phyloP scores from a whole-genome alignment of 2,329 filamentous ascomycete species.

The Ophiostoma himal-ulmi region DNA sequence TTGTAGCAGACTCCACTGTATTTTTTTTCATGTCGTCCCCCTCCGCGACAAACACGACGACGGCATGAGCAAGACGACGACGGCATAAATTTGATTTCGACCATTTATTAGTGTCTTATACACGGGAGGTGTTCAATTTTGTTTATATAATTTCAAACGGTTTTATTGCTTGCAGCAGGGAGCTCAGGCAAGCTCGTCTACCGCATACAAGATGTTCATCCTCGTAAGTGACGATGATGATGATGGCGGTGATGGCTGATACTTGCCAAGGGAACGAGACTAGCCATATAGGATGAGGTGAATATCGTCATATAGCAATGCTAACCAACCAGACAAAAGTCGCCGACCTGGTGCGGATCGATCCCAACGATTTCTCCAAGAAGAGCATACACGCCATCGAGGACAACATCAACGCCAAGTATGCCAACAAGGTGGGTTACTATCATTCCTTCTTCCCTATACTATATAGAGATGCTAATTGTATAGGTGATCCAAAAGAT shows the following conservation, averaged over 20 bases:
- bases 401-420: constrained; percentile 95
- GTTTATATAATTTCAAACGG: not conserved
- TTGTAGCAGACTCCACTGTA: constrained; percentile 12
- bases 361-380: constrained; percentile 81
- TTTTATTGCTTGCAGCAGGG: not conserved
- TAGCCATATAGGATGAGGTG: not conserved
- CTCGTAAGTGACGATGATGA: constrained; percentile 35
- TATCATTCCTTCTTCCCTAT: not conserved
- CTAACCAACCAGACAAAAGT: constrained; percentile 66
- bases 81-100: not conserved
- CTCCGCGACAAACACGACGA: constrained; percentile 15
- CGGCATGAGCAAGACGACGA: not conserved
- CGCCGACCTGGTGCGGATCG: constrained; percentile 88
- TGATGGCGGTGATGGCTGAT: not conserved
- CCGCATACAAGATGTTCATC: constrained; percentile 43
- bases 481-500: constrained; percentile 70
- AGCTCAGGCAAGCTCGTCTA: not conserved
- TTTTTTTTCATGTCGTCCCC: constrained; percentile 21
- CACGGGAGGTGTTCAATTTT: not conserved
- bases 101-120: not conserved
- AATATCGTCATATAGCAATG: not conserved
- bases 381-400: constrained; percentile 78
- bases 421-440: constrained; percentile 69
- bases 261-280: not conserved
- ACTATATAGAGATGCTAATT: not conserved